Evolutionary conservation across 768 basidiomycete genomes (phyloP), one percentile per base, ranked within the genome.

Genomic region (Trametopsis cervina): DNA sequence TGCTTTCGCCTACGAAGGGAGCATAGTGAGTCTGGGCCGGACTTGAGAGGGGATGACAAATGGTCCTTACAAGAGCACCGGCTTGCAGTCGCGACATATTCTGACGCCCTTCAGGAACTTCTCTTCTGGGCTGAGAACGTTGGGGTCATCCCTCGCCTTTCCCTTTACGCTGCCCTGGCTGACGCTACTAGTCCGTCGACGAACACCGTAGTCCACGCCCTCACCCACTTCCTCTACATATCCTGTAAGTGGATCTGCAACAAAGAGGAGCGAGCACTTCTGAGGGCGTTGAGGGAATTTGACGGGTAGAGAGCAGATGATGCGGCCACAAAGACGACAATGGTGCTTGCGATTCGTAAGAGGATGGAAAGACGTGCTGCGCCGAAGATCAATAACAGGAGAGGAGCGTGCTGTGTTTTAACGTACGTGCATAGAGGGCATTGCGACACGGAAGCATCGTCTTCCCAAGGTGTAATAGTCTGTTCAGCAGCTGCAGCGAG

Each of bases 291-390:
- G 78, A 2, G 83, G 80, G 3, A 70, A 75, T 49, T 88, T 91
- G 10, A 83, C 70, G 0, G 92, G 90, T 4, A 96, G 73, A 1
- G 93, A 86, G 59, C 95, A 98, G 11, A 97, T 81, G 35, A 97
- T 88, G 47, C 83, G 74, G 0, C 95, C 95, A 56, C 95, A 98
- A 12, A 97, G 70, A 7, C 95, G 83, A 62, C 95, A 98, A 60
- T 98, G 95, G 57, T 98, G 95, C 67, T 95, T 95, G 12, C 95
- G 81, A 56, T 92, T 95, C 1, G 91, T 89, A 2, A 98, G 67
- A 0, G 89, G 80, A 60, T 93, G 88, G 61, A 98, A 98, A 1
- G 85, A 78, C 42, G 77, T 74, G 55, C 79, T 80, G 20, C 17
- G 36, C 9, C n/a, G n/a, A n/a, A n/a, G n/a, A n/a, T n/a, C n/a